phyloP scores from a whole-genome alignment of 108 stramenopile species.

The Aurantiochytrium sp. region DNA sequence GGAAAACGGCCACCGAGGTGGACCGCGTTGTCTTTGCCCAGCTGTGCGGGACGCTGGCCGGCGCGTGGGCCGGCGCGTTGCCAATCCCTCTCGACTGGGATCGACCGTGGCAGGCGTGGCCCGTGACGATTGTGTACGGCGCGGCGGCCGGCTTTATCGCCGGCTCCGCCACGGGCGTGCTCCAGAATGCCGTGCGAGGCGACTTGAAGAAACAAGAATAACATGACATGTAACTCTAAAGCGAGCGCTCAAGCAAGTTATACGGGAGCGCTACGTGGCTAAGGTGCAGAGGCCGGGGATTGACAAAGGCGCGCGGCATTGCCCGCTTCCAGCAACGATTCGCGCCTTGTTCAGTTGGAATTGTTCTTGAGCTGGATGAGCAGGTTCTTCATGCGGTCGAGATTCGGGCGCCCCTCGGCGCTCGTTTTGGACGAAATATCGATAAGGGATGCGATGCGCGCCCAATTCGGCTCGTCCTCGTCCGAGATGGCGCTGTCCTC shows the following conservation, averaged over 20 bases:
- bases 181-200: no score
- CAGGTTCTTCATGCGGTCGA: neutral
- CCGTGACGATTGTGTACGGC: neutral
- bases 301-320: no score
- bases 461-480: neutral
- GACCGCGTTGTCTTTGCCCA: neutral
- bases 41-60: neutral
- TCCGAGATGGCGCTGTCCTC: neutral
- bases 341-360: no score
- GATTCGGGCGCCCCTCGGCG: neutral
- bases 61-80: neutral
- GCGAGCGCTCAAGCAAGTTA: no score
- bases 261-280: no score
- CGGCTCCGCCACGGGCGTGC: neutral
- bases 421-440: neutral
- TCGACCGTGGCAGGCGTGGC: conserved; percentile 18
- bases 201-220: no score
- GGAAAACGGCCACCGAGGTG: neutral
- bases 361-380: neutral
- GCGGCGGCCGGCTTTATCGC: neutral
- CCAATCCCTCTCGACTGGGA: conserved; percentile 22
- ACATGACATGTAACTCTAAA: no score
- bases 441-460: neutral
- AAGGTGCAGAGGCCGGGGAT: no score
- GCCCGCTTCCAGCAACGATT: no score